Percentiles rank a stretch among this genome's conserved stretches.
Evolutionary conservation across 2,329 filamentous ascomycete species (phyloP).

Genomic region (Cryphonectria japonica): DNA sequence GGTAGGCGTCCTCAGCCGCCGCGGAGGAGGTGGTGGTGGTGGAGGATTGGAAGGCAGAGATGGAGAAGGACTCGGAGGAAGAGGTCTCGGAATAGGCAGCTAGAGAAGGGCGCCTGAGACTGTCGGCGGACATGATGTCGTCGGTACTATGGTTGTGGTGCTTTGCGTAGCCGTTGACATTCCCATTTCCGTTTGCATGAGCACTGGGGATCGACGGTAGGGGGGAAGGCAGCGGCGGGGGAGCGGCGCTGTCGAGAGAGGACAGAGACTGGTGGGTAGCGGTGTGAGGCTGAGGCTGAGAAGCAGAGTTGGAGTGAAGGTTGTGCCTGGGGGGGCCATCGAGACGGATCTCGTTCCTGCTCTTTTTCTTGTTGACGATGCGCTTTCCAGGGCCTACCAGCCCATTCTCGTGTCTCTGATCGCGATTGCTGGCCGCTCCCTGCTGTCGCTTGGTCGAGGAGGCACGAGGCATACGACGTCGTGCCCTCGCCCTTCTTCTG

Average conservation of each 20-base stretch:
- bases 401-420: slow-evolving; percentile 84
- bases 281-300: slow-evolving; percentile 25
- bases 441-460: slow-evolving; percentile 64
- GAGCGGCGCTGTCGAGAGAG: slow-evolving; percentile 31
- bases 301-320: slow-evolving; percentile 24
- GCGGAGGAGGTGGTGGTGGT: slow-evolving; percentile 20
- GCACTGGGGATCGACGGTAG: slow-evolving; percentile 36
- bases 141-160: slow-evolving; percentile 45
- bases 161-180: slow-evolving; percentile 41
- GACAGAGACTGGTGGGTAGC: slow-evolving; percentile 30
- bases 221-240: slow-evolving; percentile 35
- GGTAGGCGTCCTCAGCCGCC: slow-evolving; percentile 52
- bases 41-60: slow-evolving; percentile 31
- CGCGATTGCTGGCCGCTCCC: slow-evolving; percentile 66
- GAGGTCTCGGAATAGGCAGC: slow-evolving; percentile 48
- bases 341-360: slow-evolving; percentile 45
- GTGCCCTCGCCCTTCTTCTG: slow-evolving; percentile 42
- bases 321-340: slow-evolving; percentile 40
- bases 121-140: slow-evolving; percentile 44
- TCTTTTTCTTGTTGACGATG: slow-evolving; percentile 48
- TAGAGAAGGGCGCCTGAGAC: slow-evolving; percentile 52
- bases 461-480: slow-evolving; percentile 63
- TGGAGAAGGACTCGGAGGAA: slow-evolving; percentile 31
- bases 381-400: slow-evolving; percentile 72
- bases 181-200: slow-evolving; percentile 23